Conservation (phyloP, 2,329 filamentous ascomycete genomes). For the Ophiostoma populinum region DNA sequence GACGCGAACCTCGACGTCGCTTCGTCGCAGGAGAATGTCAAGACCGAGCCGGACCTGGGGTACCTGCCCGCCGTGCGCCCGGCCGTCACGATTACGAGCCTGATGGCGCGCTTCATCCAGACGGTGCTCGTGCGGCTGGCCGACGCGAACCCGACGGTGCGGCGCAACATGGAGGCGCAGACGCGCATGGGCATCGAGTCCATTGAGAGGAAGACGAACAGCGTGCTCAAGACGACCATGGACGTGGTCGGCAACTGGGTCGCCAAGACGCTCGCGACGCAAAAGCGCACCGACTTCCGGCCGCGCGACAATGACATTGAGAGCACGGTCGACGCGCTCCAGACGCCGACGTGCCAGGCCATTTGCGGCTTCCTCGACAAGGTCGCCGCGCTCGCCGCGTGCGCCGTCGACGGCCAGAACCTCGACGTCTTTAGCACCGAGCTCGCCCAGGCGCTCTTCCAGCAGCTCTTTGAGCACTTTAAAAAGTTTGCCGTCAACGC, state of each 20-base stretch:
- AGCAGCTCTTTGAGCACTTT: conserved; percentile 77
- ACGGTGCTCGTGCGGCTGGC: conserved; percentile 83
- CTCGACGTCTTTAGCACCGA: conserved; percentile 69
- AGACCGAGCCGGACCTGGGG: conserved; percentile 70
- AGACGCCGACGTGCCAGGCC: conserved; percentile 69
- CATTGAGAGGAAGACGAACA: conserved; percentile 69
- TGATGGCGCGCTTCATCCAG: conserved; percentile 84
- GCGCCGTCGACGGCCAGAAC: conserved; percentile 68
- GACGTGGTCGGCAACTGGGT: conserved; percentile 63
- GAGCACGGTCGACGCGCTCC: conserved; percentile 50
- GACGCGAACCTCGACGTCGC: conserved; percentile 59
- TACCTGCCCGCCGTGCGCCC: conserved; percentile 67
- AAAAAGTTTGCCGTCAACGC: conserved; percentile 88
- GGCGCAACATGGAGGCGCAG: conserved; percentile 75
- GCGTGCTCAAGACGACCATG: conserved; percentile 37
- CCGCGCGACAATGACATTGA: conserved; percentile 62
- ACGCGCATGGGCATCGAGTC: conserved; percentile 54
- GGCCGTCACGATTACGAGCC: conserved; percentile 74
- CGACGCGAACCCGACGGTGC: conserved; percentile 75
- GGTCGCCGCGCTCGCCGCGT: conserved; percentile 42
- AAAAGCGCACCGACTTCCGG: conserved; percentile 80
- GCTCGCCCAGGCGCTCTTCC: conserved; percentile 61
- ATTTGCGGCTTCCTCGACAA: conserved; percentile 67
- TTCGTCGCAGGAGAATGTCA: conserved; percentile 57
- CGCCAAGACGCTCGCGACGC: conserved; percentile 49